Evolutionary conservation across 768 basidiomycete genomes (phyloP).

Genomic region (Russula ochroleuca): DNA sequence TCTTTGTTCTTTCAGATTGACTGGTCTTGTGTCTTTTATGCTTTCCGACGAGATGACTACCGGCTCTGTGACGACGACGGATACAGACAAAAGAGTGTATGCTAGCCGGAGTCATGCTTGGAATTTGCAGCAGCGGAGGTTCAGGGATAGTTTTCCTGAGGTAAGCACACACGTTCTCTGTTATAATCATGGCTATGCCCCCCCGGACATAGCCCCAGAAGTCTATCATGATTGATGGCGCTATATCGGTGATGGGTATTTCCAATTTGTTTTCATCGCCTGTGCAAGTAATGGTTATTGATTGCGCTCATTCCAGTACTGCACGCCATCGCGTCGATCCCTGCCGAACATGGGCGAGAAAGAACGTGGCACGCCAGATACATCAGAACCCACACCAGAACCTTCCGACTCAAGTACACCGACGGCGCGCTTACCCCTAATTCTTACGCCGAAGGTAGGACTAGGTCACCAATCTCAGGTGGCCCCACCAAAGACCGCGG

Average conservation of each 20-base stretch:
- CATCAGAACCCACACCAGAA: conserved; percentile 14
- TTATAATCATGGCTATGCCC: background rate
- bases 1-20: conserved; percentile 52
- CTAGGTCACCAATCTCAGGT: conserved; percentile 7
- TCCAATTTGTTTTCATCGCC: background rate
- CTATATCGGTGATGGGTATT: background rate
- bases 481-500: conserved; percentile 13
- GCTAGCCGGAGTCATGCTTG: conserved; percentile 79
- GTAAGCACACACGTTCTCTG: conserved; percentile 44
- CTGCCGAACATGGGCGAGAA: conserved; percentile 92
- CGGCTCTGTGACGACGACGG: conserved; percentile 78
- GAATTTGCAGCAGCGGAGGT: conserved; percentile 77
- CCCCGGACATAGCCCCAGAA: conserved; percentile 1
- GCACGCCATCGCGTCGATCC: conserved; percentile 57
- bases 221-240: conserved; percentile 11
- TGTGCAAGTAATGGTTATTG: conserved; percentile 13
- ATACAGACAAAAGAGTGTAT: conserved; percentile 70
- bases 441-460: conserved; percentile 30
- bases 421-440: conserved; percentile 17
- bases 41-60: conserved; percentile 95
- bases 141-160: conserved; percentile 85
- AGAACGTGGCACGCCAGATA: conserved; percentile 54
- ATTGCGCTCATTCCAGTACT: conserved; percentile 53
- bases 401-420: conserved; percentile 26
- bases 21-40: conserved; percentile 93